Base-by-base conservation (phyloP, 208 protist species). In the Acanthamoeba royreba region DNA sequence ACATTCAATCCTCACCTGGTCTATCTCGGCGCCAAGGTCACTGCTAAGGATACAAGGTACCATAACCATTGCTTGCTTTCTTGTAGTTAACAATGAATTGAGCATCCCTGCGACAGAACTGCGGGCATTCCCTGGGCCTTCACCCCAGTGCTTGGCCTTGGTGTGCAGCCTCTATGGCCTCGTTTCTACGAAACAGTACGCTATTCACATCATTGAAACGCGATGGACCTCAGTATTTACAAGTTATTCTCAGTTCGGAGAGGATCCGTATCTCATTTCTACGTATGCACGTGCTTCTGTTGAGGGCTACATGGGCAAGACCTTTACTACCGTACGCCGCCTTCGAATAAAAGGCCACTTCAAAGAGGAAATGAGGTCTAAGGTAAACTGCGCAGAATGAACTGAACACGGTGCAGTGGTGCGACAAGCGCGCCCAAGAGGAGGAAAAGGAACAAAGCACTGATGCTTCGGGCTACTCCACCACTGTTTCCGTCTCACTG, bases 81-180 rank as follows among this genome's bases (percentile, higher is more conserved):
- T 55, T 19, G 13, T 33, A 63, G 4, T 17, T 28, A 4, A 63
- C 13, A 15, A 3, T 25, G 52, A 13, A 25, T 0, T 3, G 52
- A 1, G 52, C 52, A 58, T 25, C 69, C 17, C 42, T n/a, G n/a
- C n/a, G n/a, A n/a, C 28, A 79, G 89, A 25, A 47, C 92, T 25
- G 94, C 93, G 42, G 94, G 94, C 52, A 94, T 95, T 22, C 94
- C 94, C 22, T 95, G 94, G 94, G 66, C 92, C 38, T 95, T 95
- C 61, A 92, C 94, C 22, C 94, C 94, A 22, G 94, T 94, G 35
- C 52, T 94, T 31, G 94, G 55, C 43, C 35, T 94, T 40, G 94
- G 94, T 38, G 61, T 95, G 13, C 92, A 95, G 77, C 94, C 94
- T 52, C 61, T 95, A 25, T 95, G 94, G 94, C 28, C 94, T 35